Percentiles rank a stretch among this genome's conserved stretches.
Conservation (phyloP, 192 early-diverging fungal genomes). For the Entomortierella chlamydospora region DNA sequence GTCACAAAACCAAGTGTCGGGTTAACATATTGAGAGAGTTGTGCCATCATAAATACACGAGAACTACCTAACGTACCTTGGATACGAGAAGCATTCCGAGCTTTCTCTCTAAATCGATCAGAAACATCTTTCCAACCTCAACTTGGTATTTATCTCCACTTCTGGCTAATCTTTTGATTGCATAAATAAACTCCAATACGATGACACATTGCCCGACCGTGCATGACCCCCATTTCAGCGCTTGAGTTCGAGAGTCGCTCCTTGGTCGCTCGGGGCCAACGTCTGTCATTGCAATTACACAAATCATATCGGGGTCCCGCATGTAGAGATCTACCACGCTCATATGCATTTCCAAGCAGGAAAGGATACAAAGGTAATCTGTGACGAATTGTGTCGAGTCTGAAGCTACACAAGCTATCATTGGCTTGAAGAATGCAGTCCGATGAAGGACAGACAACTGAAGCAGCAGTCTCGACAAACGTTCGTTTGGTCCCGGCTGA, state of each 20-base stretch:
- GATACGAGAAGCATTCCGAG: conserved; percentile 61
- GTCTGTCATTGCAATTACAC: conserved; percentile 65
- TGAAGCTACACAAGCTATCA: conserved; percentile 67
- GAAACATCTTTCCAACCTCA: conserved; percentile 65
- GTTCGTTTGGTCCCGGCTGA: conserved; percentile 49
- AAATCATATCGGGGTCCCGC: conserved; percentile 67
- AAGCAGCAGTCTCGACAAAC: conserved; percentile 52
- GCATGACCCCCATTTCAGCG: conserved; percentile 60
- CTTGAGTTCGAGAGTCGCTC: conserved; percentile 8
- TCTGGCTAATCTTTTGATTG: conserved; percentile 53
- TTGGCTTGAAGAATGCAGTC: conserved; percentile 60
- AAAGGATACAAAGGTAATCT: conserved; percentile 55
- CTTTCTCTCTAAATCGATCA: conserved; percentile 65
- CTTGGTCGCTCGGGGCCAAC: conserved; percentile 52
- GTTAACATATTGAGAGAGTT: not conserved
- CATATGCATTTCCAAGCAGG: conserved; percentile 57
- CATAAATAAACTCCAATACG: conserved; percentile 63
- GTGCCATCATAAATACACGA: no score
- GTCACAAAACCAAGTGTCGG: conserved; percentile 22
- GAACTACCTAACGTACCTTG: no score
- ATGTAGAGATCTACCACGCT: conserved; percentile 65
- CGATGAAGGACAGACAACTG: conserved; percentile 51
- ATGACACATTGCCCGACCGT: conserved; percentile 67
- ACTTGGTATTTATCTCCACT: conserved; percentile 57
- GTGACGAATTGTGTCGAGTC: conserved; percentile 56